Percentiles rank a stretch among this genome's conserved stretches.
Conservation (phyloP, 352 stramenopile genomes). For the Blastocystis sp. region DNA sequence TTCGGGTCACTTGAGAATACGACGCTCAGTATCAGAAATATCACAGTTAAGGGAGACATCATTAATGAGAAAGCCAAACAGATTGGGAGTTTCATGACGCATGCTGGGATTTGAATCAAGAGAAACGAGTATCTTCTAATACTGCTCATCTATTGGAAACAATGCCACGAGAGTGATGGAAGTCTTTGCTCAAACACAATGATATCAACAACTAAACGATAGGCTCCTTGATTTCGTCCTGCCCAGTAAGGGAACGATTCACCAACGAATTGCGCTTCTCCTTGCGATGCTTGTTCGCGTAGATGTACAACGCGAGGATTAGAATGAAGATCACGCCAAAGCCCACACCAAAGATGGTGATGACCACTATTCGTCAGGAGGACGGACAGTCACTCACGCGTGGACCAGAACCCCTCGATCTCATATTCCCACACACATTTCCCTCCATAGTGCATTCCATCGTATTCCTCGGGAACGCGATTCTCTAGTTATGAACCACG, state of each 20-base stretch:
- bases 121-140: too few relatives aligned
- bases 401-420: constrained; percentile 40
- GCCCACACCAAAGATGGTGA: constrained; percentile 90
- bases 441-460: background rate
- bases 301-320: constrained; percentile 58
- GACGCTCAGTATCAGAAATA: constrained; percentile 75
- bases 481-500: constrained; percentile 78
- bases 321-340: constrained; percentile 81
- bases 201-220: too few relatives aligned
- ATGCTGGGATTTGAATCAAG: too few relatives aligned
- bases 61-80: too few relatives aligned
- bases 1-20: background rate
- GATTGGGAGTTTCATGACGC: constrained; percentile 92
- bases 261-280: constrained; percentile 37
- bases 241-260: background rate
- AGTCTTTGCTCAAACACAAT: too few relatives aligned
- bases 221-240: too few relatives aligned
- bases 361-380: constrained; percentile 98
- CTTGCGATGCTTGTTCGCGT: constrained; percentile 59
- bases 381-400: constrained; percentile 79
- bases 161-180: too few relatives aligned
- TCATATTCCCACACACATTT: constrained; percentile 66
- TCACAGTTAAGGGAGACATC: too few relatives aligned
- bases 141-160: too few relatives aligned
- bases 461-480: constrained; percentile 28